Conservation (phyloP, 768 basidiomycete species). For the Naganishia vaughanmartiniae region DNA sequence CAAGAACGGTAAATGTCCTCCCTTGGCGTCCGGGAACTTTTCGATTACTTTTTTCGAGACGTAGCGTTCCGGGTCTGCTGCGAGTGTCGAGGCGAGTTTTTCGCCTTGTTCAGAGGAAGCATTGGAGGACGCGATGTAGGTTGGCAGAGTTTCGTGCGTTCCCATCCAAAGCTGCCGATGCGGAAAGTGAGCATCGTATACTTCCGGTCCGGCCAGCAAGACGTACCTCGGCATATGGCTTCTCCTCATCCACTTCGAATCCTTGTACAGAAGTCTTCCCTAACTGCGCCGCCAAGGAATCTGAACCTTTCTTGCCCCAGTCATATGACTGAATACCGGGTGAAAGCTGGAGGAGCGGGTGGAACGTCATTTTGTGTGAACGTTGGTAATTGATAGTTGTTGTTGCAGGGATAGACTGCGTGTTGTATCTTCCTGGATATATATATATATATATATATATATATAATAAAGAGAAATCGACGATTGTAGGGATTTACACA, state of each 20-base stretch:
- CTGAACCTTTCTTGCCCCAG: constrained; percentile 83
- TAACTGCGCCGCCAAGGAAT: constrained; percentile 84
- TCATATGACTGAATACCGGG: constrained; percentile 88
- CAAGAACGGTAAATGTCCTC: constrained; percentile 80
- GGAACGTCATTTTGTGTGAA: neutral
- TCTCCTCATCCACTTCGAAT: constrained; percentile 66
- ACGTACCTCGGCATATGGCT: constrained; percentile 88
- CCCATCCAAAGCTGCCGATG: constrained; percentile 90
- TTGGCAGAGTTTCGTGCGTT: constrained; percentile 77
- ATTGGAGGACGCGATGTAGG: constrained; percentile 55
- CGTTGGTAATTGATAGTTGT: too few relatives aligned
- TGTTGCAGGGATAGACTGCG: too few relatives aligned
- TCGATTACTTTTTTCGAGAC: constrained; percentile 61
- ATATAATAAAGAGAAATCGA: too few relatives aligned
- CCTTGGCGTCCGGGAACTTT: constrained; percentile 58
- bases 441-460: too few relatives aligned
- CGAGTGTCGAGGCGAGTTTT: constrained; percentile 63
- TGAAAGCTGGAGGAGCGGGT: constrained; percentile 66
- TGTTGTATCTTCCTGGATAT: too few relatives aligned
- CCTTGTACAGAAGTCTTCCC: constrained; percentile 63
- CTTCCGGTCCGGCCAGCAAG: neutral
- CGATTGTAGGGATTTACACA: too few relatives aligned
- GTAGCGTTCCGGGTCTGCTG: constrained; percentile 63
- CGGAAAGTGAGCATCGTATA: neutral
- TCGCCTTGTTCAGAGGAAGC: too few relatives aligned